These are phyloP conservation scores for Herpetomonas samuelpessoai DNA, from an alignment of 208 protist species.

Conservation along the genomic window DNA sequence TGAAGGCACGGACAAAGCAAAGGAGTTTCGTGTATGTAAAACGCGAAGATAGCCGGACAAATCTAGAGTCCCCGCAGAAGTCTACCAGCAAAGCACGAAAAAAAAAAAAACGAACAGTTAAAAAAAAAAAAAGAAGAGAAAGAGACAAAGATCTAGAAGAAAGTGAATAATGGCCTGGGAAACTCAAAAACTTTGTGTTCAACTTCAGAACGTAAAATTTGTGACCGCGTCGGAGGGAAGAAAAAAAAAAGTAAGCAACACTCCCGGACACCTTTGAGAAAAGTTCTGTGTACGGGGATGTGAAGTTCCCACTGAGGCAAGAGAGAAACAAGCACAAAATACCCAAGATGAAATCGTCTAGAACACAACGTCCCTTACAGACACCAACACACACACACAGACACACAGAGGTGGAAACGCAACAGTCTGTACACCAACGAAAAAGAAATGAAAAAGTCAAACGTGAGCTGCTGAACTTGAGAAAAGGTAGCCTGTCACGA, in stretches of 20 bases:
- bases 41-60: constrained; percentile 16
- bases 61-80: too few species aligned
- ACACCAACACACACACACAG: too few species aligned
- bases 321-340: constrained; percentile 12
- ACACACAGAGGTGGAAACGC: too few species aligned
- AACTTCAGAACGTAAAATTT: too few species aligned
- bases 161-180: constrained; percentile 10
- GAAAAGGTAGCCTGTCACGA: too few species aligned
- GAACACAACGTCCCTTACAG: too few species aligned
- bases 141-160: constrained; percentile 16
- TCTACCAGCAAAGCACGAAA: neutral
- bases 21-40: constrained; percentile 6
- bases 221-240: neutral
- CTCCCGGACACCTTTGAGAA: neutral
- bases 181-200: neutral
- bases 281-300: constrained; percentile 3
- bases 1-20: constrained; percentile 2
- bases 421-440: too few species aligned
- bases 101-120: constrained; percentile 15
- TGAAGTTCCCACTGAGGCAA: constrained; percentile 4
- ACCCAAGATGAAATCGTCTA: too few species aligned
- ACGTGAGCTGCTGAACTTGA: too few species aligned
- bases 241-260: neutral
- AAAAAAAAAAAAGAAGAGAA: constrained; percentile 12
- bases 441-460: too few species aligned